Base-by-base conservation (phyloP, 345 rosid species). In the Gossypium herbaceum region DNA sequence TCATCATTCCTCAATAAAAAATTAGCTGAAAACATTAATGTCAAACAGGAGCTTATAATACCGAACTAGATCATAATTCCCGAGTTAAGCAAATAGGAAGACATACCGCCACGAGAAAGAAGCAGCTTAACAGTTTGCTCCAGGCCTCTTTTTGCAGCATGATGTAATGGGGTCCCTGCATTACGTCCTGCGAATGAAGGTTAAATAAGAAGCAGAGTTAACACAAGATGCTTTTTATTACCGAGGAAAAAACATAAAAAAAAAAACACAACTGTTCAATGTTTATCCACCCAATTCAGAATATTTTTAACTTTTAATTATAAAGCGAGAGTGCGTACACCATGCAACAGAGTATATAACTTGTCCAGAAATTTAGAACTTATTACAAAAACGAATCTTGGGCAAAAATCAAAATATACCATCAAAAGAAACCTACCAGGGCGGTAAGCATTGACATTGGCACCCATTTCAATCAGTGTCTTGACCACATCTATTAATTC, bases 151-250 rank as follows among this genome's bases (percentile, higher is more conserved):
- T 87, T 87, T 4, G 88, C 86, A 4, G 90, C 90, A 75, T 87
- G 90, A 82, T 87, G 90, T 65, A 85, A 79, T 8, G 90, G 88
- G 44, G 88, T 87, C 52, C 90, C 88, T 2, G 80, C 88, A 79
- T 68, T 79, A 50, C 88, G 83, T 41, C 88, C 90, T 87, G 64
- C 64, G 63, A 73, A 27, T 58, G 43, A n/a, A 43, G 22, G 54
- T 54, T 43, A 63, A 24, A 3, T 55, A 54, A 22, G 7, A 48
- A 19, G 34, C 63, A 1, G 12, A 52, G 39, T 41, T 27, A 69
- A 69, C 59, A 69, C 9, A 27, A 17, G 15, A 67, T 51, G 9
- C 43, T 27, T 50, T 51, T 25, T 27, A 51, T 27, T 51, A 51
- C 45, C 41, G 1, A 34, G 41, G 41, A 34, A 34, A 69, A 2